These are phyloP conservation scores for Hypomontagnella submonticulosa DNA, from an alignment of 495 filamentous ascomycete species.

Conservation along the genomic window DNA sequence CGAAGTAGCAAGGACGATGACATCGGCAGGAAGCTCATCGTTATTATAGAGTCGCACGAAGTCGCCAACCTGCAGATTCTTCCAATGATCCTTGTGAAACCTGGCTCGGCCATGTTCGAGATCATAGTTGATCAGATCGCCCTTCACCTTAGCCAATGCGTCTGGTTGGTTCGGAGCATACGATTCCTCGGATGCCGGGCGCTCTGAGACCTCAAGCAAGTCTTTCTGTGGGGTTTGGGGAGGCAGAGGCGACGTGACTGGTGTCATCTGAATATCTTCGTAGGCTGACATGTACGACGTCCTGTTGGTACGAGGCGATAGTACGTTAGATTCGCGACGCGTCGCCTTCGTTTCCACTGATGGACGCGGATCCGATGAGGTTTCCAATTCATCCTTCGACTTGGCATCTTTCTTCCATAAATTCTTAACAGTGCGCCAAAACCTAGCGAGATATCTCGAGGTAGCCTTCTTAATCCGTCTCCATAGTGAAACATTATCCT, in stretches of 20 bases:
- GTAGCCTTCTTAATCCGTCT: constrained; percentile 91
- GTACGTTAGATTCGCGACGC: constrained; percentile 66
- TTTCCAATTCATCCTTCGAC: constrained; percentile 19
- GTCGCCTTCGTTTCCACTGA: constrained; percentile 72
- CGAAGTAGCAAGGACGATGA: constrained; percentile 95
- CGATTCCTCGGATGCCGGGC: constrained; percentile 49
- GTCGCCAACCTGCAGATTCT: constrained; percentile 94
- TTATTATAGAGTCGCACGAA: constrained; percentile 97
- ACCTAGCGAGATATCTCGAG: constrained; percentile 67
- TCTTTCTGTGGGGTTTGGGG: constrained; percentile 45
- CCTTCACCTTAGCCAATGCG: constrained; percentile 56
- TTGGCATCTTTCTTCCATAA: constrained; percentile 58
- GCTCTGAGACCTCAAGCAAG: constrained; percentile 47
- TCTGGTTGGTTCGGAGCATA: constrained; percentile 75
- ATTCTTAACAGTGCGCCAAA: constrained; percentile 61
- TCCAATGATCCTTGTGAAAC: constrained; percentile 96
- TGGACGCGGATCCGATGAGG: constrained; percentile 60
- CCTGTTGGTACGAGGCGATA: constrained; percentile 63
- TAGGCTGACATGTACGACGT: constrained; percentile 67
- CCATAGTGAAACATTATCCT: constrained; percentile 88
- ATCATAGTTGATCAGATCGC: constrained; percentile 62
- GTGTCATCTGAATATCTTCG: constrained; percentile 90
- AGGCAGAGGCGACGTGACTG: constrained; percentile 84
- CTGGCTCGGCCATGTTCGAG: constrained; percentile 62
- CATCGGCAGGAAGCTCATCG: constrained; percentile 93